Evolutionary conservation across 2,329 filamentous ascomycete genomes (phyloP), one percentile per base, ranked within the genome.

Genomic region (Aspergillus carbonarius): DNA sequence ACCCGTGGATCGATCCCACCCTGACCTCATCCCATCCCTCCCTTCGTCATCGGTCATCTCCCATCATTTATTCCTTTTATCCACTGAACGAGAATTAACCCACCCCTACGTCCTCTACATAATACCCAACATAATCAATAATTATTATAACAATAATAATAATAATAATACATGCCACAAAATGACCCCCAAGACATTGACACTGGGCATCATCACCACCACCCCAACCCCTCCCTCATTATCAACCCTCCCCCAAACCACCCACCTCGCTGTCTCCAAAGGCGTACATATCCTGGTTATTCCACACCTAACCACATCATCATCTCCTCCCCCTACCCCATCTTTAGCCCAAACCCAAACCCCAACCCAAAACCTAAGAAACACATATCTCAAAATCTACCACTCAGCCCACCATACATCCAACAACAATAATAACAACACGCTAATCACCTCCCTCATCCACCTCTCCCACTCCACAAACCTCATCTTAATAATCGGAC

Each of bases 311-410:
- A 93, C 50, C 93, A 93, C 5, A 93, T 50, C 93, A 93, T 5
- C 37, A 27, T 6, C 25, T 23, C 5, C 23, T 23, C 37, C 18
- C n/a, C 37, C 1, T 96, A 97, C 72, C 93, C 93, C 17, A 88
- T 17, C 35, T 2, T n/a, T 15, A 3, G 9, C 17, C 37, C 37
- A 7, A 40, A 12, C 4, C 12, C 35, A 39, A 39, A 17, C 9
- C 15, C 35, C 13, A 17, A 12, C 35, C 4, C 4, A 15, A 17
- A 78, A 82, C 49, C 93, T 92, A 5, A 84, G 92, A 17, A 91
- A 96, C 23, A 91, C 95, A 68, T 97, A 88, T 71, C 82, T 93
- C 8, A 78, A 82, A 3, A 96, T 96, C 76, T 96, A 92, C 77
- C 85, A 88, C 59, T 79, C 79, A 8, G 90, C 91, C n/a, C n/a